Evolutionary conservation across 2,329 filamentous ascomycete genomes (phyloP).

Genomic region (Monosporascus sp.): DNA sequence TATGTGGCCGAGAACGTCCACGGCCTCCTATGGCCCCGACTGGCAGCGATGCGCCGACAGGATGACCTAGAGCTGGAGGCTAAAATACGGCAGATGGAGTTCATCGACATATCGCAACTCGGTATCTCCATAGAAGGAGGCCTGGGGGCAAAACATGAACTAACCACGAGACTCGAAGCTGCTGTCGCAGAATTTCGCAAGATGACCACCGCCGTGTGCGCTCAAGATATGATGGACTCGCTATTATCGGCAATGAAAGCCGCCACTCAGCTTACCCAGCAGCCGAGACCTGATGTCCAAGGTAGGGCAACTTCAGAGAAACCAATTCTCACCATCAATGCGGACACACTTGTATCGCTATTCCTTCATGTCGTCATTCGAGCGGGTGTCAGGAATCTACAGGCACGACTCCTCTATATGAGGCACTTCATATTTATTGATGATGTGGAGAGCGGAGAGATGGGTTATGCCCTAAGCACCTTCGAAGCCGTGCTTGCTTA

Average conservation of each 20-base stretch:
- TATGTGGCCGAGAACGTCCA: constrained; percentile 94
- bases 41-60: constrained; percentile 69
- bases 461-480: constrained; percentile 92
- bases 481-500: constrained; percentile 93
- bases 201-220: constrained; percentile 69
- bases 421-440: constrained; percentile 97
- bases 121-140: constrained; percentile 82
- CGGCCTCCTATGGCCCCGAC: constrained; percentile 76
- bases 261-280: constrained; percentile 63
- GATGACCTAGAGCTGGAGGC: constrained; percentile 86
- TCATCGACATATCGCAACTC: constrained; percentile 89
- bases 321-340: constrained; percentile 60
- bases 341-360: constrained; percentile 87
- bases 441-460: constrained; percentile 92
- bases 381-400: constrained; percentile 79
- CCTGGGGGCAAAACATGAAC: constrained; percentile 70
- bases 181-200: constrained; percentile 88
- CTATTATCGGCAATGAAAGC: constrained; percentile 77
- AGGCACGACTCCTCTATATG: constrained; percentile 89
- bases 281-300: constrained; percentile 29
- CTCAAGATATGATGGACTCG: constrained; percentile 83
- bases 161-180: constrained; percentile 68
- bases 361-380: constrained; percentile 89
- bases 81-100: constrained; percentile 88
- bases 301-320: constrained; percentile 43